Base-by-base conservation (phyloP, 2,329 filamentous ascomycete genomes). In the Lachnum nothofagi region DNA sequence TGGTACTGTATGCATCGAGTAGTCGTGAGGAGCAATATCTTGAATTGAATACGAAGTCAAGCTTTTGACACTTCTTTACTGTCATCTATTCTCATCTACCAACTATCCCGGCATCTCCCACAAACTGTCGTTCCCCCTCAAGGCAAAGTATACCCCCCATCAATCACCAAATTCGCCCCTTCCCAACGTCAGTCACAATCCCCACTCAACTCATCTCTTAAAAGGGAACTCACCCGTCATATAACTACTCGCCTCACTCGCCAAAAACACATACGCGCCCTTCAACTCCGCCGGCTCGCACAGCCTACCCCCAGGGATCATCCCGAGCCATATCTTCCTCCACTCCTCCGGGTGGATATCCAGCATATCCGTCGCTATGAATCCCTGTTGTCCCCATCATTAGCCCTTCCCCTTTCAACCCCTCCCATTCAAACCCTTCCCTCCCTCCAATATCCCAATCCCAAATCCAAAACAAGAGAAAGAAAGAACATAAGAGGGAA, bases 231-330 rank as follows among this genome's bases (percentile, higher is more conserved):
- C 31, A 51, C 51, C 51, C 10, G 77, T 82, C 42, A 83, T 71
- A 63, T 82, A 82, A 48, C 73, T 77, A 49, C 74, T 78, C 62
- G 83, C 82, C 1, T 78, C 77, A 60, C 73, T 78, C 2, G 79
- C 78, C 53, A 83, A 65, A 59, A 83, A 83, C 14, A 71, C 67
- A 24, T 67, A 65, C 0, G 67, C 64, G 2, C 63, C 66, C 51
- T 70, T 71, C 10, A 71, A 54, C 46, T 71, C 70, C 5, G 61
- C 46, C 2, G 52, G 46, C n/a, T 54, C 44, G 20, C 46, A 53
- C 14, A 56, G 29, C 40, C 51, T 42, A 4, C 33, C 42, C 1
- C 37, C 48, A 5, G 51, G 54, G 43, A 56, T 54, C 52, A 54
- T 56, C 5, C 33, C 33, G 33, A 54, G 46, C 49, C 52, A 54